Evolutionary conservation across 2,329 filamentous ascomycete genomes (phyloP), one percentile per base, ranked within the genome.

Genomic region (Talaromyces atroroseus): DNA sequence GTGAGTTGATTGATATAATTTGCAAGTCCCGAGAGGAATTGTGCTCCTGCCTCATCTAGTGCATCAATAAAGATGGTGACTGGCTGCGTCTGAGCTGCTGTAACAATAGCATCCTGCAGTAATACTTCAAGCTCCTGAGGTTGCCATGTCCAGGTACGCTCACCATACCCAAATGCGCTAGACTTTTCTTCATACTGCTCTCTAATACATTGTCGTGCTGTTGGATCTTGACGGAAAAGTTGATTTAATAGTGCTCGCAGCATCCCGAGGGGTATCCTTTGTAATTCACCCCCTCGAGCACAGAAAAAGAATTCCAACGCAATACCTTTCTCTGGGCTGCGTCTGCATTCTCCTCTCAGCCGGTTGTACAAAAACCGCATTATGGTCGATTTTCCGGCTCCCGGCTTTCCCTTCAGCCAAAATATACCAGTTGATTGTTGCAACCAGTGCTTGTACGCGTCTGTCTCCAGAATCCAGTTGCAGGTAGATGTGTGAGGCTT

Each of bases 351-450:
- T 34, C 10, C 29, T 34, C 29, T 12, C 3, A 38, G 36, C 3
- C 16, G 36, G 4, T n/a, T 18, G 36, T 38, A 46, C 2, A 58
- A 44, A 49, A 58, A 65, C 56, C 68, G 71, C 62, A 71, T 68
- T 60, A 74, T 63, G 58, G 72, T 64, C 1, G 66, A 70, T 57
- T 71, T 70, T 1, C 71, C 73, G 2, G 69, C 61, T 1, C 71
- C 72, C 6, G 72, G 66, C 47, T 74, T 74, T 2, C 72, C 71
- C 26, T 64, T 71, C 6, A 75, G 68, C 72, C 72, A 75, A 1
- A 76, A 47, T 36, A 73, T 65, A 6, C 68, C 67, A 52, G 64
- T 56, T 38, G 69, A 60, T 16, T 62, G 40, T 38, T 75, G 63
- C 6, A 70, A 62, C 78, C 77, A 80, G 21, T 61, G 24, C 20